phyloP scores from a whole-genome alignment of 176 grass and related monocot genomes.

The Lolium perenne region DNA sequence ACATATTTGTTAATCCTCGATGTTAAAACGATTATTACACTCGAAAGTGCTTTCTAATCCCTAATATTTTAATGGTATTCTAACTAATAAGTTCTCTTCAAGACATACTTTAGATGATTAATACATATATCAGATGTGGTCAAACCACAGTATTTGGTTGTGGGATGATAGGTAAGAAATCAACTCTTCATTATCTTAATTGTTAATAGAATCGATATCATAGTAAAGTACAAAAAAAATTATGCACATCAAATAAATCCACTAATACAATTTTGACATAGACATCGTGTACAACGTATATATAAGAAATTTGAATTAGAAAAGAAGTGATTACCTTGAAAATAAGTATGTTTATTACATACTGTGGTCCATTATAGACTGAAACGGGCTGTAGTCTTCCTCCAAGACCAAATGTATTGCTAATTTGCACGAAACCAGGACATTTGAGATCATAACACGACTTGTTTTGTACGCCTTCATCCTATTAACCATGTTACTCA shows the following conservation, averaged over 20 bases:
- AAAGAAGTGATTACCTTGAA: slow-evolving; percentile 30
- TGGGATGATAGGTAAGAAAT: not conserved
- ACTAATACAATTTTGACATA: not conserved
- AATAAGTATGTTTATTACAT: not conserved
- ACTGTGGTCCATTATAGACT: slow-evolving; percentile 24
- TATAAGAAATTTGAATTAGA: not conserved
- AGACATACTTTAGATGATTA: not conserved
- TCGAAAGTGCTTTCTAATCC: not conserved
- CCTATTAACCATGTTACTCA: not conserved
- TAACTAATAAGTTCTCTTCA: not conserved
- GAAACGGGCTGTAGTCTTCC: slow-evolving; percentile 33
- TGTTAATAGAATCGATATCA: not conserved
- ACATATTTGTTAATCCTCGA: not conserved
- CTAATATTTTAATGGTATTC: not conserved
- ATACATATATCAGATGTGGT: not conserved
- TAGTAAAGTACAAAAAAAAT: not conserved
- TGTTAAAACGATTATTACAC: not conserved
- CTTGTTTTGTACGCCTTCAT: not conserved
- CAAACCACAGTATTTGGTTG: not conserved
- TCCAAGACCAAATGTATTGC: slow-evolving; percentile 18
- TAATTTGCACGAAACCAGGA: slow-evolving; percentile 53
- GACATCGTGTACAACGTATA: not conserved
- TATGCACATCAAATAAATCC: not conserved
- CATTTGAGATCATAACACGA: slow-evolving; percentile 28
- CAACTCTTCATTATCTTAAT: not conserved